Conservation (phyloP, 1,284 basidiomycete genomes). For the Malassezia caprae region DNA sequence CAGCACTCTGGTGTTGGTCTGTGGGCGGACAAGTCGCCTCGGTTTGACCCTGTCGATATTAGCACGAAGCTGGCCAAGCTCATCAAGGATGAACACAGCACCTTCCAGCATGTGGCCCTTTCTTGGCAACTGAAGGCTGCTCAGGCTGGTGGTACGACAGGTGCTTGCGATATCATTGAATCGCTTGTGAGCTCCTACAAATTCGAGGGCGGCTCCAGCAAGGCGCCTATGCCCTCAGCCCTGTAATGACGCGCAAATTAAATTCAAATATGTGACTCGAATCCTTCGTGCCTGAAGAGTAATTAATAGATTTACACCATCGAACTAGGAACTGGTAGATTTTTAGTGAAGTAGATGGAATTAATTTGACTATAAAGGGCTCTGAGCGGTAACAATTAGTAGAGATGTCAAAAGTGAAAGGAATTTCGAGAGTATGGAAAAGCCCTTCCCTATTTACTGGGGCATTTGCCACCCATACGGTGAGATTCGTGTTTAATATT, state of each 20-base stretch:
- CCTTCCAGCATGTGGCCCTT: conserved; percentile 21
- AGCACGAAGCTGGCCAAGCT: conserved; percentile 22
- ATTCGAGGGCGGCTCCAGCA: background rate
- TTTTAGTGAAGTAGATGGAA: background rate
- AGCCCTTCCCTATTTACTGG: background rate
- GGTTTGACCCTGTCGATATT: conserved; percentile 24
- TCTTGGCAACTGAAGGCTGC: conserved; percentile 23
- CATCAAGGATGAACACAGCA: conserved; percentile 20
- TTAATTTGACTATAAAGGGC: background rate
- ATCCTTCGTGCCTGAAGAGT: too few species aligned
- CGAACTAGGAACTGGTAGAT: too few species aligned
- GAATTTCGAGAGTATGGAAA: background rate
- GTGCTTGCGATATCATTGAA: conserved; percentile 28
- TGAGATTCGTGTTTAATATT: background rate
- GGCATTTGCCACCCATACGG: background rate
- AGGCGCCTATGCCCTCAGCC: background rate
- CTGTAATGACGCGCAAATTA: background rate
- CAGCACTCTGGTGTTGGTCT: conserved; percentile 26
- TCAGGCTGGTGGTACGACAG: conserved; percentile 27
- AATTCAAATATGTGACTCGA: background rate
- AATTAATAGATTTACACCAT: too few species aligned
- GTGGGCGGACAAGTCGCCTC: conserved; percentile 24
- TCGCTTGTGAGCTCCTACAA: conserved; percentile 17
- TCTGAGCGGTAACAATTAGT: too few species aligned
- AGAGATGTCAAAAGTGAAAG: background rate